A percentile compares a stretch with the other conserved stretches of the same genome.
phyloP scores from a whole-genome alignment of 768 basidiomycete species.

The Leucosporidium creatinivorum region DNA sequence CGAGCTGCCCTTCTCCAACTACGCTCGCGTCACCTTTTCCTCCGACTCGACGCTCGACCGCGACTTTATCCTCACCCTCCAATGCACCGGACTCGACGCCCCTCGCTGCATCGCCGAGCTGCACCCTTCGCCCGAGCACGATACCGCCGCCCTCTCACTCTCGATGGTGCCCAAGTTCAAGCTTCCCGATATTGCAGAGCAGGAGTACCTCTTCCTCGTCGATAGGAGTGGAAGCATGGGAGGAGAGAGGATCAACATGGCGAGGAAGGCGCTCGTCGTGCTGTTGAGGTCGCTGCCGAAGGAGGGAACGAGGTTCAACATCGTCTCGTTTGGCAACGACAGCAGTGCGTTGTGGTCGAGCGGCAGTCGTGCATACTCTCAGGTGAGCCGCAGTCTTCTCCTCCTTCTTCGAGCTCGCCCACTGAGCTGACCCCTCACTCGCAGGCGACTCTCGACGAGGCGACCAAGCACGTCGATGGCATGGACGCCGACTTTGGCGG shows the following conservation, averaged over 20 bases:
- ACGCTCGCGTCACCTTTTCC: constrained; percentile 35
- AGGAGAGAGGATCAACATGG: constrained; percentile 20
- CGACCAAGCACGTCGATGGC: constrained; percentile 41
- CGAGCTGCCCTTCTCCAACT: constrained; percentile 47
- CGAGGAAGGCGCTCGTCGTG: constrained; percentile 47
- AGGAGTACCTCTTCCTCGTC: constrained; percentile 56
- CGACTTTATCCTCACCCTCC: constrained; percentile 53
- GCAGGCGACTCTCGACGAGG: constrained; percentile 21
- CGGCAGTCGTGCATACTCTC: constrained; percentile 7
- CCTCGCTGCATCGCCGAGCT: constrained; percentile 51
- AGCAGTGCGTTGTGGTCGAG: constrained; percentile 43
- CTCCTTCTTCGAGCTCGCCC: constrained; percentile 16
- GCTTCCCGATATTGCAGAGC: constrained; percentile 42
- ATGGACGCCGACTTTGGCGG: constrained; percentile 51
- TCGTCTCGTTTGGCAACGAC: constrained; percentile 51
- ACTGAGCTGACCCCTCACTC: background rate
- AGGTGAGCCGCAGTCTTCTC: background rate
- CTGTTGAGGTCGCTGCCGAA: constrained; percentile 48
- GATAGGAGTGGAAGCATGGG: constrained; percentile 58
- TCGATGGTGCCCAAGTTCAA: constrained; percentile 53
- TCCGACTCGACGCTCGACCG: constrained; percentile 48
- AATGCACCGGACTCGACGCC: constrained; percentile 49
- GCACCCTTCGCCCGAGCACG: constrained; percentile 43
- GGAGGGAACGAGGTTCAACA: constrained; percentile 50
- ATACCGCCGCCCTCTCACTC: constrained; percentile 49